Base-by-base conservation (phyloP, 2,329 filamentous ascomycete species). In the Decorospora gaudefroyi region DNA sequence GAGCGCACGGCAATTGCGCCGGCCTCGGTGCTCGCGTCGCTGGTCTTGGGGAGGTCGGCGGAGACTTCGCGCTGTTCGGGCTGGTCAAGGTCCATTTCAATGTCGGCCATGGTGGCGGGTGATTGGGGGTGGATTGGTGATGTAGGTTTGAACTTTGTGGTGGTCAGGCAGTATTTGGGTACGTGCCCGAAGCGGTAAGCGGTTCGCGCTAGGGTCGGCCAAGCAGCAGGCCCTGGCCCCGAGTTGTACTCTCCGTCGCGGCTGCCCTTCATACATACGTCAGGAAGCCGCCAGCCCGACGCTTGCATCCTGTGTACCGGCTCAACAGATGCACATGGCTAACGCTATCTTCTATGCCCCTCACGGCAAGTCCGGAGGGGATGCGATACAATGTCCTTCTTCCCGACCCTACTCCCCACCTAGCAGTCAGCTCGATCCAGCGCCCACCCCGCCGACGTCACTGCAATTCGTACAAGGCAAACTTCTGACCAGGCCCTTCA, bases 1-100 rank as follows among this genome's bases (percentile, higher is more conserved):
- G 86, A 90, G 61, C 88, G 87, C 47, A 93, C 88, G 16, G 88
- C 88, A 1, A 85, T 89, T 42, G 88, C 88, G 67, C 87, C 86
- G 25, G 80, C 77, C 61, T 82, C 80, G 5, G 88, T 91, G 62
- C 83, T 83, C 78, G 89, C 86, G 64, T 86, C 83, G 60, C 76
- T 74, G 52, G 81, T 76, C 61, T 81, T 80, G 59, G 73, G 68
- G 48, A 76, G 73, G 41, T 72, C 62, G 41, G 67, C 43, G 58
- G 32, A 30, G 55, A 26, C 33, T 27, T 74, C 72, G 12, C 49
- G 55, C 29, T 56, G 64, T 53, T 73, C 72, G n/a, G 62, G 59
- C 43, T 61, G 66, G 49, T 70, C 67, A 28, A 76, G 59, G 10
- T 76, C 74, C 74, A 76, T 76, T 60, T 74, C 71, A 5, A 62